Evolutionary conservation across 164 flowering plant species (phyloP), one percentile per base, ranked within the genome.

Genomic region (Liriodendron chinense): DNA sequence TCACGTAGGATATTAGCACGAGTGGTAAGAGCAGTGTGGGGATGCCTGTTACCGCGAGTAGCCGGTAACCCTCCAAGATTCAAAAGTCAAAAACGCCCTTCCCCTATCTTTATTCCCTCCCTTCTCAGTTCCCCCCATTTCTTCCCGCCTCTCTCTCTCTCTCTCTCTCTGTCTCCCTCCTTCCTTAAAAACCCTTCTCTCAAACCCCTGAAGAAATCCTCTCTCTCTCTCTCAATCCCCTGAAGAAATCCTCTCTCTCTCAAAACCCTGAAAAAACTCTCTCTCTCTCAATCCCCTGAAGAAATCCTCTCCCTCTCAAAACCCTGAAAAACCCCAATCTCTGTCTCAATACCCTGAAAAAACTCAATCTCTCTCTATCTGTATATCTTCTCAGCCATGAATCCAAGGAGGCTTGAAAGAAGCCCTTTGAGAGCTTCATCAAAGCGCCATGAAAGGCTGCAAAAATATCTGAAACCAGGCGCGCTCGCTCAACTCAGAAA

Each of bases 401-500:
- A 77, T 26, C 64, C 59, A 53, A 53, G 74, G 12, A 74, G 84
- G 50, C 6, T 77, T 9, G 59, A 53, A 53, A 50, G 74, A 71
- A 59, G 75, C 65, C 69, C 69, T 3, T 63, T 25, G 23, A 74
- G 78, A 63, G 74, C 78, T 8, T n/a, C 80, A 13, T 21, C 76
- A 16, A 80, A 57, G 68, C 43, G 80, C 23, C 73, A 71, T 1
- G 82, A 78, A 8, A 78, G 76, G 34, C 79, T 77, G 72, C 70
- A 70, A 59, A 73, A 73, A 56, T 85, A 71, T 59, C 78, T 85
- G 1, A 83, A 77, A 71, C 87, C 87, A 18, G 87, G 87, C 7
- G 83, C 81, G 2, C 83, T 85, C 2, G 85, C 87, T n/a, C 81
- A 76, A 62, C 79, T 85, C 76, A 73, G 85, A 21, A 81, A 85